These are phyloP conservation scores for Coemansia sp. DNA, from an alignment of 192 early-diverging fungal genomes.

Conservation along the genomic window DNA sequence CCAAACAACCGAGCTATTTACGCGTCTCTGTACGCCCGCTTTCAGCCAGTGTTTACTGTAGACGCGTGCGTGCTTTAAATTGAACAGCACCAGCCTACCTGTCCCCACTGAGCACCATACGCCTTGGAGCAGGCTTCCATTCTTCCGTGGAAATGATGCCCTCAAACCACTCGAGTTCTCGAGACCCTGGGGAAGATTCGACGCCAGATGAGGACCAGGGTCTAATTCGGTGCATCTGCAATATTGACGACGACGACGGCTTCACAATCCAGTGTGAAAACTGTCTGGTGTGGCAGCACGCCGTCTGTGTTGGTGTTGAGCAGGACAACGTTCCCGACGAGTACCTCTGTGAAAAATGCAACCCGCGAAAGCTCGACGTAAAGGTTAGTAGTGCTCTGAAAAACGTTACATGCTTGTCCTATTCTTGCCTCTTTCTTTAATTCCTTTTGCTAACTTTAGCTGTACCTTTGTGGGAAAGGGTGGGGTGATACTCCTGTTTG, in stretches of 20 bases:
- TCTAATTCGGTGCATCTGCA: conserved; percentile 94
- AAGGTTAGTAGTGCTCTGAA: conserved; percentile 29
- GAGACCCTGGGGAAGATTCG: conserved; percentile 35
- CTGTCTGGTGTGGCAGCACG: conserved; percentile 96
- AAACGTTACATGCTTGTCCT: not conserved
- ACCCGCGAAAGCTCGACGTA: conserved; percentile 65
- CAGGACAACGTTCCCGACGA: conserved; percentile 78
- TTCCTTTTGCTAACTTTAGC: not conserved
- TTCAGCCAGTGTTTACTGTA: not conserved
- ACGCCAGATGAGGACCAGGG: conserved; percentile 70
- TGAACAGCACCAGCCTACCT: not conserved
- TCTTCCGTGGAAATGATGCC: conserved; percentile 25
- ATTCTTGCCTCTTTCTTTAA: not conserved
- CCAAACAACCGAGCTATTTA: too few relatives aligned
- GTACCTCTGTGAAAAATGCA: conserved; percentile 85
- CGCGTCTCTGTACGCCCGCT: not conserved
- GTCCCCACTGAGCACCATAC: not conserved
- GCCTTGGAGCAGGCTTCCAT: not conserved
- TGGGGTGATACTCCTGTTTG: not conserved
- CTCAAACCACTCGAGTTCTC: conserved; percentile 4
- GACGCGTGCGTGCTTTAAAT: not conserved
- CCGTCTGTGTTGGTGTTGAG: conserved; percentile 74
- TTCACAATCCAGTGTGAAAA: conserved; percentile 95
- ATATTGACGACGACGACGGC: conserved; percentile 89
- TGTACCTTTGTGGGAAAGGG: not conserved